Evolutionary conservation across 495 filamentous ascomycete genomes (phyloP).

Genomic region (Rhypophila decipiens): DNA sequence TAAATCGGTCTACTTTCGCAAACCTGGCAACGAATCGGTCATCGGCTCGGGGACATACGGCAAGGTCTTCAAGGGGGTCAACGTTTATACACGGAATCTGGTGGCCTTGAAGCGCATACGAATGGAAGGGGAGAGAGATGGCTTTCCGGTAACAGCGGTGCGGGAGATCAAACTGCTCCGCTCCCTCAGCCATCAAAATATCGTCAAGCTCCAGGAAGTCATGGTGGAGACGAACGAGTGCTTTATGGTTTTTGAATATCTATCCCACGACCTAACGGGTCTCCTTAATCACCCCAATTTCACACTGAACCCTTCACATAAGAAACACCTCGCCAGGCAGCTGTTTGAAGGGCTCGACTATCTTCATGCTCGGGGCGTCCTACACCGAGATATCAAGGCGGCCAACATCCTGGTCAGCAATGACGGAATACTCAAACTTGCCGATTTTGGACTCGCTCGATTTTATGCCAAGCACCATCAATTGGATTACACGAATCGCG

Average conservation of each 20-base stretch:
- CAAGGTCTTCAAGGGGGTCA: constrained; percentile 96
- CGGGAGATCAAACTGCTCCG: constrained; percentile 95
- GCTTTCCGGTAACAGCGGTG: constrained; percentile 94
- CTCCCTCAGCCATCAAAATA: constrained; percentile 83
- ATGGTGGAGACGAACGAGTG: constrained; percentile 99
- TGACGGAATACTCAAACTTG: constrained; percentile 91
- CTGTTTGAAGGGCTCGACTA: constrained; percentile 93
- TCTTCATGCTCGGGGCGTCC: constrained; percentile 84
- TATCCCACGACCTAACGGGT: constrained; percentile 74
- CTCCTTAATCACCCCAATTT: constrained; percentile 90
- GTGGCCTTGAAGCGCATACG: constrained; percentile 86
- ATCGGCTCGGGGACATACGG: constrained; percentile 92
- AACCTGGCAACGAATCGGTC: constrained; percentile 90
- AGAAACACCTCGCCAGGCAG: constrained; percentile 90
- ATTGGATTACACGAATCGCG: constrained; percentile 96
- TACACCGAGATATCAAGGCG: constrained; percentile 97
- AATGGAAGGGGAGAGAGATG: constrained; percentile 94
- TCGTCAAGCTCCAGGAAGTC: constrained; percentile 84
- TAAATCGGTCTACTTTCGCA: constrained; percentile 83
- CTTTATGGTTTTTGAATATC: constrained; percentile 99
- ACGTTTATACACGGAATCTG: constrained; percentile 84
- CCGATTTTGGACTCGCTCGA: constrained; percentile 94
- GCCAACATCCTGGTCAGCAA: constrained; percentile 99
- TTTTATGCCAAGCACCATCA: constrained; percentile 91
- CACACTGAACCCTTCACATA: constrained; percentile 75